Evolutionary conservation across 2,329 filamentous ascomycete species (phyloP).

Genomic region (Alternaria longipes): DNA sequence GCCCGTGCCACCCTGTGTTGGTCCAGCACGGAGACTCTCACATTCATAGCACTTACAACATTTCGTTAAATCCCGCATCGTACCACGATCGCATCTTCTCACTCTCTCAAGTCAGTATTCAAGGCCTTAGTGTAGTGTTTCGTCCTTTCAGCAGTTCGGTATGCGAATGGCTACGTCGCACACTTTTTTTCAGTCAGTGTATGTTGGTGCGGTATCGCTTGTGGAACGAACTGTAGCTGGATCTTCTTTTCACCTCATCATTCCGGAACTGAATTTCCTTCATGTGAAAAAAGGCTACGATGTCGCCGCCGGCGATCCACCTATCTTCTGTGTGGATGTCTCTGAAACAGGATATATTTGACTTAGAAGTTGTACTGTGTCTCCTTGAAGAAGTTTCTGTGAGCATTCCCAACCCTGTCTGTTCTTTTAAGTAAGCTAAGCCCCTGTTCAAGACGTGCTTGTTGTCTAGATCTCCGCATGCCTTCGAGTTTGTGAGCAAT

Average conservation of each 20-base stretch:
- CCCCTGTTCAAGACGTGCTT: neutral
- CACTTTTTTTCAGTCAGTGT: neutral
- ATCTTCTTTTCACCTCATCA: neutral
- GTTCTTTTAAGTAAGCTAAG: neutral
- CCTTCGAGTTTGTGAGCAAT: neutral
- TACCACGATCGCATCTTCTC: neutral
- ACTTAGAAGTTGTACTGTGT: neutral
- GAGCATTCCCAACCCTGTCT: neutral
- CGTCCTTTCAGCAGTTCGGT: neutral
- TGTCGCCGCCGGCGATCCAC: neutral
- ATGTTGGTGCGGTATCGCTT: neutral
- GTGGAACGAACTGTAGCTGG: neutral
- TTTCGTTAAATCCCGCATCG: neutral
- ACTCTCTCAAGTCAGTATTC: conserved; percentile 2
- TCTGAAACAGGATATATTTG: neutral
- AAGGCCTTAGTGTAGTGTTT: neutral
- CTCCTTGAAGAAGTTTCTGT: neutral
- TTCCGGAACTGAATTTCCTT: neutral
- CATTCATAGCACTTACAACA: neutral
- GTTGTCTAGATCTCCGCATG: neutral
- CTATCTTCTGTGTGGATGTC: neutral
- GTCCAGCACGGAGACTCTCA: neutral
- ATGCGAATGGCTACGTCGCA: neutral
- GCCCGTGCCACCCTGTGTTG: neutral
- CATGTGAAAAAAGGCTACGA: neutral